Conservation (phyloP, 495 filamentous ascomycete genomes). For the Parmelia sp. region DNA sequence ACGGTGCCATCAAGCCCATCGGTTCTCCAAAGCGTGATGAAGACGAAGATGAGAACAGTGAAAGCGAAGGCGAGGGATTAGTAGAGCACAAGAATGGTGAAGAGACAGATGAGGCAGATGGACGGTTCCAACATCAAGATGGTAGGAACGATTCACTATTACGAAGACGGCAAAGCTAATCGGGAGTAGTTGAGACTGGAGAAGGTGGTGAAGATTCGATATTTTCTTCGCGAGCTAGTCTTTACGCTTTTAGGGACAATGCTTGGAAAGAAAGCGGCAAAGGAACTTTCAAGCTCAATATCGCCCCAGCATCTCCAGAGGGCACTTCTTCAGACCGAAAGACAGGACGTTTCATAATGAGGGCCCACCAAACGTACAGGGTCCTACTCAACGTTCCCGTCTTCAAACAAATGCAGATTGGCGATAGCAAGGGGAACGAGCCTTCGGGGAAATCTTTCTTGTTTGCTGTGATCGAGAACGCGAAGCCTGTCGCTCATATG, state of each 20-base stretch:
- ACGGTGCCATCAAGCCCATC: conserved; percentile 60
- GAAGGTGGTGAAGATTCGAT: conserved; percentile 59
- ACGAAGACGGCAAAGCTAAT: conserved; percentile 17
- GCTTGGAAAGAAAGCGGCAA: conserved; percentile 85
- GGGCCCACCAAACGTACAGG: conserved; percentile 76
- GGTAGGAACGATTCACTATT: conserved; percentile 41
- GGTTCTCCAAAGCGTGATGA: conserved; percentile 60
- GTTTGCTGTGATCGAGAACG: conserved; percentile 56
- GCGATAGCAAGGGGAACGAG: conserved; percentile 47
- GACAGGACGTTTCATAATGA: conserved; percentile 70
- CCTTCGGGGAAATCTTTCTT: conserved; percentile 51
- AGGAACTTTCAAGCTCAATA: conserved; percentile 79
- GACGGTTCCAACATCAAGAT: conserved; percentile 60
- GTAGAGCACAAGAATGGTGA: conserved; percentile 36
- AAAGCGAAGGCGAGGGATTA: conserved; percentile 41
- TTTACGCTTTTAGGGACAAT: conserved; percentile 65
- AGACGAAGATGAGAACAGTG: conserved; percentile 46
- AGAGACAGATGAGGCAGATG: conserved; percentile 47
- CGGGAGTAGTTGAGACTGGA: conserved; percentile 58
- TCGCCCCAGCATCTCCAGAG: conserved; percentile 44
- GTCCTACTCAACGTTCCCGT: conserved; percentile 80
- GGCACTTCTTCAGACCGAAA: conserved; percentile 39
- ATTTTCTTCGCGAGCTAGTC: conserved; percentile 61
- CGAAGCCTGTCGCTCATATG: conserved; percentile 53
- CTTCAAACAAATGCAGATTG: conserved; percentile 64